phyloP scores from a whole-genome alignment of 2,329 filamentous ascomycete genomes.

The Ophiostoma piceae region DNA sequence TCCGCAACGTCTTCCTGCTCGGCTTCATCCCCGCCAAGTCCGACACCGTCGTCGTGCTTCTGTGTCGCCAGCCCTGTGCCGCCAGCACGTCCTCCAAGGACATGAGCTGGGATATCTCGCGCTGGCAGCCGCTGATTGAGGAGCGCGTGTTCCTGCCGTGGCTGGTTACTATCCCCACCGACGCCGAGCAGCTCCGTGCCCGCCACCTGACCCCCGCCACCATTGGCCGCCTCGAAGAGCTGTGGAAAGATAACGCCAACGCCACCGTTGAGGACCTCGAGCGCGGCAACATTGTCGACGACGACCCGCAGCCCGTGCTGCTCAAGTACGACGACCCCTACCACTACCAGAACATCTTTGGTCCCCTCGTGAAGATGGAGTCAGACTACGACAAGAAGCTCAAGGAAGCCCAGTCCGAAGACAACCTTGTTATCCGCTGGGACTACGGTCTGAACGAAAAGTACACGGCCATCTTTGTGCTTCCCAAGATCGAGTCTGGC shows the following conservation, averaged over 20 bases:
- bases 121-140: conserved; percentile 96
- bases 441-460: conserved; percentile 96
- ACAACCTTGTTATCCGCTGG: conserved; percentile 91
- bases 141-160: conserved; percentile 91
- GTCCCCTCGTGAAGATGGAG: conserved; percentile 96
- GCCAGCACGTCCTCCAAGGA: conserved; percentile 94
- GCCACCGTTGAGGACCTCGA: conserved; percentile 89
- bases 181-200: conserved; percentile 92
- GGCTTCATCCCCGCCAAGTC: conserved; percentile 98
- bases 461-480: conserved; percentile 87
- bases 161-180: conserved; percentile 83
- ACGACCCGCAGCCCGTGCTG: conserved; percentile 88
- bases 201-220: conserved; percentile 88
- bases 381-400: conserved; percentile 98
- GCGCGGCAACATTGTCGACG: conserved; percentile 84
- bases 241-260: conserved; percentile 93
- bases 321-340: conserved; percentile 95
- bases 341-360: conserved; percentile 98
- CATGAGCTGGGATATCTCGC: conserved; percentile 98
- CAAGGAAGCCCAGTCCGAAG: conserved; percentile 96
- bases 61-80: conserved; percentile 94
- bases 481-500: conserved; percentile 94
- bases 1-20: conserved; percentile 96
- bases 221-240: conserved; percentile 92
- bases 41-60: conserved; percentile 91